These are phyloP conservation scores for Aureobasidium musti DNA, from an alignment of 2,329 filamentous ascomycete genomes.

Conservation along the genomic window DNA sequence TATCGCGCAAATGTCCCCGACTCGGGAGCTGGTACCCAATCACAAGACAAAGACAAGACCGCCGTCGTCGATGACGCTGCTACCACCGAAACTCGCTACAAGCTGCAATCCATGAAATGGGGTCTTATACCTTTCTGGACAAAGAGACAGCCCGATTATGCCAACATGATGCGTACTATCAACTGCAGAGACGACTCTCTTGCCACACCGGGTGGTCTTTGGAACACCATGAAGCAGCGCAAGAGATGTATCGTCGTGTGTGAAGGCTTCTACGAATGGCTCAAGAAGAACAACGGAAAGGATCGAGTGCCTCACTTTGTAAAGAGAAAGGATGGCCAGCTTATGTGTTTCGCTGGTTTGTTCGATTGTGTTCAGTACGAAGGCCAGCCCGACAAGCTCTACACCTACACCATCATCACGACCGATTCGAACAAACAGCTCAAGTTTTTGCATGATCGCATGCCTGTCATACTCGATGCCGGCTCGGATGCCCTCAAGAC, in stretches of 20 bases:
- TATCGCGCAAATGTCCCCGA: slow-evolving; percentile 75
- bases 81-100: slow-evolving; percentile 62
- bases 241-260: slow-evolving; percentile 87
- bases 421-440: slow-evolving; percentile 82
- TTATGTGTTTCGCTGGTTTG: slow-evolving; percentile 88
- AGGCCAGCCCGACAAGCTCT: slow-evolving; percentile 67
- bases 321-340: slow-evolving; percentile 74
- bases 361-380: slow-evolving; percentile 89
- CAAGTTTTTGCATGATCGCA: slow-evolving; percentile 85
- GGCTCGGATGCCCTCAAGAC: slow-evolving; percentile 67
- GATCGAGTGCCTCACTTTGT: slow-evolving; percentile 85
- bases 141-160: slow-evolving; percentile 76
- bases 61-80: slow-evolving; percentile 33
- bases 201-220: slow-evolving; percentile 75
- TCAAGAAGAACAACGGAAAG: slow-evolving; percentile 73
- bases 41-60: slow-evolving; percentile 31
- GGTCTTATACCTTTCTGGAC: slow-evolving; percentile 93
- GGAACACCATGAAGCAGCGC: slow-evolving; percentile 84
- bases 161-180: slow-evolving; percentile 80
- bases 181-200: slow-evolving; percentile 93
- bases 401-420: slow-evolving; percentile 93
- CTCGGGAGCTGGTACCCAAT: slow-evolving; percentile 48
- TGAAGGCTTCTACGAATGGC: slow-evolving; percentile 96
- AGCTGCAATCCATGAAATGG: slow-evolving; percentile 94
- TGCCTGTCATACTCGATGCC: slow-evolving; percentile 89